Evolutionary conservation across 805 yeast genomes (phyloP), one percentile per base, ranked within the genome.

Genomic region (Cyberlindnera bimundalis): DNA sequence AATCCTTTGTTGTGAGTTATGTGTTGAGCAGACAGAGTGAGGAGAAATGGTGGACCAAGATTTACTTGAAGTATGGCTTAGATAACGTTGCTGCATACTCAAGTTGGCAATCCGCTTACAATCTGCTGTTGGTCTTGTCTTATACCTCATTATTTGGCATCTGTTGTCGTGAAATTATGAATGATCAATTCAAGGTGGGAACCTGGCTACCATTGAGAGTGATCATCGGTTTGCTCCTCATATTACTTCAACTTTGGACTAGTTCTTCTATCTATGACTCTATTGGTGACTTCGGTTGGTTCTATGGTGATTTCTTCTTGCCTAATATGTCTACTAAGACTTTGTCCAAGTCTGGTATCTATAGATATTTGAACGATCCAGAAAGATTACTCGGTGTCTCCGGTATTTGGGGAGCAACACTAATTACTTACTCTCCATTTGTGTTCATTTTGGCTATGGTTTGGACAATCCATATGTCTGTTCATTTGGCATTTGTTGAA

Each of bases 221-320:
- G n/a, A 80, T 82, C 39, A 53, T 81, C 34, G 91, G 91, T 10
- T 45, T 63, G 1, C 58, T 77, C 43, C 65, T 84, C 26, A 65
- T 81, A 13, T 50, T 70, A 7, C 66, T 85, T 21, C 95, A 85
- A 52, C 57, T 73, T 14, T 79, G 87, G 83, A 81, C 87, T 26
- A 78, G 83, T 50, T 52, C 70, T 18, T 83, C 87, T 23, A 83
- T 84, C 27, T 71, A 79, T 48, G 76, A 76, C 32, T 78, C 84
- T 36, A 78, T 85, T 48, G 91, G 91, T 2, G 83, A 82, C 46
- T 84, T 81, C 61, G 93, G 95, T n/a, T 85, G 93, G 93, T 85
- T 84, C 54, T 85, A 81, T 59, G 95, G 95, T 42, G 95, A 85
- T 60, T 85, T 85, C 62, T 85, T 84, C 61, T 65, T 83, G 43